These are phyloP conservation scores for Polymyxa betae DNA, from an alignment of 208 protist species.

Conservation along the genomic window DNA sequence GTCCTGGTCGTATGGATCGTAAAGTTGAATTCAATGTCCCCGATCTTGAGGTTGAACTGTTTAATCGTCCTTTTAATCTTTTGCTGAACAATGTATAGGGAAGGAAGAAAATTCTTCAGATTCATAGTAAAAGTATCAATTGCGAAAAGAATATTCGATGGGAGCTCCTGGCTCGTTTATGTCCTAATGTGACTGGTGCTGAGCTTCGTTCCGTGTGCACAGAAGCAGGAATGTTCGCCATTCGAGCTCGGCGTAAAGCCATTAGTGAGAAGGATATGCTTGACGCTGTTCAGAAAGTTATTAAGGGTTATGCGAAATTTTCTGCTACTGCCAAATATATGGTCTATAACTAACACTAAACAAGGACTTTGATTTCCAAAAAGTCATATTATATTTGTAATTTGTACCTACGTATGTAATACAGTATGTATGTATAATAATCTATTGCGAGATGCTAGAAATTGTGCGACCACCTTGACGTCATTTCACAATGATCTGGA, in stretches of 20 bases:
- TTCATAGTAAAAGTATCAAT: slow-evolving; percentile 96
- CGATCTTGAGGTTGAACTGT: slow-evolving; percentile 86
- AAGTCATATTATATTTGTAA: too few species aligned
- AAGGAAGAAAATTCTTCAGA: slow-evolving; percentile 91
- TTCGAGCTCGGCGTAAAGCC: slow-evolving; percentile 95
- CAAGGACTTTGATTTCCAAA: too few species aligned
- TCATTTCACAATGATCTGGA: too few species aligned
- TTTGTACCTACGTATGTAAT: too few species aligned
- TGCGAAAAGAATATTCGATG: slow-evolving; percentile 91
- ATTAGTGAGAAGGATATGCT: slow-evolving; percentile 99
- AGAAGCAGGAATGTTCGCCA: slow-evolving; percentile 99
- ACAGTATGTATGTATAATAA: too few species aligned
- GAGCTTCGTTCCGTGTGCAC: slow-evolving; percentile 92
- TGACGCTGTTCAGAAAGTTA: slow-evolving; percentile 99
- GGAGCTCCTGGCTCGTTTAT: slow-evolving; percentile 97
- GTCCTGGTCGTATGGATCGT: slow-evolving; percentile 97
- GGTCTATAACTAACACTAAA: slow-evolving; percentile 99
- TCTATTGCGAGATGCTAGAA: too few species aligned
- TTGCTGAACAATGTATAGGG: slow-evolving; percentile 75
- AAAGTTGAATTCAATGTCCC: slow-evolving; percentile 98
- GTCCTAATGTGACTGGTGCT: slow-evolving; percentile 94
- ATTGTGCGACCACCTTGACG: too few species aligned
- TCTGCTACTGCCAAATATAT: slow-evolving; percentile 99
- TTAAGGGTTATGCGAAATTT: slow-evolving; percentile 99
- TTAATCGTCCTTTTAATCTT: neutral